Conservation (phyloP, 495 filamentous ascomycete genomes). For the Podospora australis region DNA sequence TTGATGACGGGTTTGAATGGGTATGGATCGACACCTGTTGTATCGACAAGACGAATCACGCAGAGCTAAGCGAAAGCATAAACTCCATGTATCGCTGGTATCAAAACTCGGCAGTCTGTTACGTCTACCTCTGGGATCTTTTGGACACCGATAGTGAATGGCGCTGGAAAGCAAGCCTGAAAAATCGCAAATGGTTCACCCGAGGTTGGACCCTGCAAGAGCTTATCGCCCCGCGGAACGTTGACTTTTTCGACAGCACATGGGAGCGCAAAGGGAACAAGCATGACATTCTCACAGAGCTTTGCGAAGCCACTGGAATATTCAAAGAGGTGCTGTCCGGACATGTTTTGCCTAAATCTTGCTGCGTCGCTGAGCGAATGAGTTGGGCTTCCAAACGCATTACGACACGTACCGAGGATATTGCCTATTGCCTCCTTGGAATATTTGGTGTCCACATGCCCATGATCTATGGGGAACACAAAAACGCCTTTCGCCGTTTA, state of each 20-base stretch:
- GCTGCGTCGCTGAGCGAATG: conserved; percentile 9
- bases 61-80: conserved; percentile 36
- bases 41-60: conserved; percentile 35
- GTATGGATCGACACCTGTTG: conserved; percentile 32
- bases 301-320: conserved; percentile 3
- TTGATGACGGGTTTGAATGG: conserved; percentile 17
- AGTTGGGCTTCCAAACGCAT: conserved; percentile 5
- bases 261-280: conserved; percentile 14
- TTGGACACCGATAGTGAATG: neutral
- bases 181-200: neutral
- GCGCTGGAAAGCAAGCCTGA: neutral
- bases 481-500: conserved; percentile 7
- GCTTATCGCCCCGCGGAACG: neutral
- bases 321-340: neutral
- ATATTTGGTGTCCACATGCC: conserved; percentile 12
- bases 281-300: neutral
- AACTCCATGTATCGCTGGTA: conserved; percentile 40
- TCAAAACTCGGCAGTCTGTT: conserved; percentile 20
- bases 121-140: conserved; percentile 22
- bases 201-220: neutral
- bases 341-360: too few species aligned
- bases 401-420: conserved; percentile 7
- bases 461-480: conserved; percentile 7
- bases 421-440: conserved; percentile 11
- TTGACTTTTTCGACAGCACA: conserved; percentile 19